Percentiles rank a stretch among this genome's conserved stretches.
These are phyloP conservation scores for Teratosphaeria gauchensis DNA, from an alignment of 2,329 filamentous ascomycete species.

Conservation along the genomic window DNA sequence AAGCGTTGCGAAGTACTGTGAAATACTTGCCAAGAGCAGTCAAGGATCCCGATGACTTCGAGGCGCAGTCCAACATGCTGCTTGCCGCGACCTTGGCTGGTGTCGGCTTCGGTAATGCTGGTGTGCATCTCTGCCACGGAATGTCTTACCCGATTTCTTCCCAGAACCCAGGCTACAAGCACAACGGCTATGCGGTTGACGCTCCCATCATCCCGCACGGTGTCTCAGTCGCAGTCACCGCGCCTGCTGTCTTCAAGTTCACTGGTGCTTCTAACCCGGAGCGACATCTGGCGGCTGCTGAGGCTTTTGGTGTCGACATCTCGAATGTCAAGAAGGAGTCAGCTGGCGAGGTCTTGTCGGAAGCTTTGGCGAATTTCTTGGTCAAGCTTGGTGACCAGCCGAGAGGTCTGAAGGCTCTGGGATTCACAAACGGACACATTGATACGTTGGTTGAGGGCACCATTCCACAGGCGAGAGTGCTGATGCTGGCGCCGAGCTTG, in stretches of 20 bases:
- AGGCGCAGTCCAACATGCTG: conserved; percentile 93
- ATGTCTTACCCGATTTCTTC: conserved; percentile 98
- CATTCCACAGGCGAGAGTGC: conserved; percentile 78
- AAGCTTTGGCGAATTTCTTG: conserved; percentile 74
- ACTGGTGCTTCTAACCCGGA: conserved; percentile 87
- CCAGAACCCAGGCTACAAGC: conserved; percentile 85
- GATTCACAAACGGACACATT: conserved; percentile 66
- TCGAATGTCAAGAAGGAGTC: conserved; percentile 79
- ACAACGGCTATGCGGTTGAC: conserved; percentile 72
- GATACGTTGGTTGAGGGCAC: conserved; percentile 87
- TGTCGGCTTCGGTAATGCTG: conserved; percentile 94
- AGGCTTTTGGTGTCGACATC: conserved; percentile 83
- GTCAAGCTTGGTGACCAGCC: conserved; percentile 83
- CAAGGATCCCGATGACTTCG: conserved; percentile 76
- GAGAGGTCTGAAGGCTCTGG: conserved; percentile 69
- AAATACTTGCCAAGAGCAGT: conserved; percentile 88
- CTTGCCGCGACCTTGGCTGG: conserved; percentile 88
- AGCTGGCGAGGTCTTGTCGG: conserved; percentile 77
- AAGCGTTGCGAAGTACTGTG: conserved; percentile 71
- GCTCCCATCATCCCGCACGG: conserved; percentile 85
- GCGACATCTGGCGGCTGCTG: conserved; percentile 78
- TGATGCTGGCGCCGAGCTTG: conserved; percentile 83
- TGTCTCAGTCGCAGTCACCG: conserved; percentile 87
- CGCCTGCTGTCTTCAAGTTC: conserved; percentile 88
- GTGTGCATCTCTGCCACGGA: conserved; percentile 80